phyloP scores from a whole-genome alignment of 106 monocot genomes.

The Allium fistulosum region DNA sequence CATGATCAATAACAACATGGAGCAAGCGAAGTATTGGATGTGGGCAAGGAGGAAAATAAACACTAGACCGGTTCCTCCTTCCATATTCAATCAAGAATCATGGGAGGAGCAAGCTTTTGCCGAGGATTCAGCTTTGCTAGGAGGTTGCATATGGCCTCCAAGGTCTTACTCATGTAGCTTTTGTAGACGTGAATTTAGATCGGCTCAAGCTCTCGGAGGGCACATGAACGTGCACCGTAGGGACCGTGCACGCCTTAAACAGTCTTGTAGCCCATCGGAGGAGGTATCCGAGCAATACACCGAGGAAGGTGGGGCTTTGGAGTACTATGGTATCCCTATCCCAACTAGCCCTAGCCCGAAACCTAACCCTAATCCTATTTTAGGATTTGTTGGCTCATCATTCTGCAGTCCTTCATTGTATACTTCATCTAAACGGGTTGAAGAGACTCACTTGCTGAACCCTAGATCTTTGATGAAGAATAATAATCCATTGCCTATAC shows the following conservation, averaged over 20 bases:
- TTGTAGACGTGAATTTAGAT: conserved; percentile 69
- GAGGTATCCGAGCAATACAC: conserved; percentile 2
- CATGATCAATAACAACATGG: conserved; percentile 26
- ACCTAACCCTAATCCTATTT: conserved; percentile 21
- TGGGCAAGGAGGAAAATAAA: conserved; percentile 25
- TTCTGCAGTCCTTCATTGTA: conserved; percentile 13
- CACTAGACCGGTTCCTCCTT: conserved; percentile 8
- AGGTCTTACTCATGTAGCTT: conserved; percentile 76
- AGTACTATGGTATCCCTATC: neutral
- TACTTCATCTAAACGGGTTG: neutral
- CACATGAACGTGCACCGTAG: conserved; percentile 89
- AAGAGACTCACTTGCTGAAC: neutral
- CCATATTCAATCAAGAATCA: conserved; percentile 15
- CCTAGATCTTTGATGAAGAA: neutral
- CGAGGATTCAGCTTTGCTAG: conserved; percentile 38
- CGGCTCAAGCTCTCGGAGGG: conserved; percentile 76
- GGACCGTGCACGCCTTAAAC: conserved; percentile 66
- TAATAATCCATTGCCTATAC: conserved; percentile 7
- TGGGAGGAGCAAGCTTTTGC: conserved; percentile 75
- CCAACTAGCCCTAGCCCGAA: conserved; percentile 24
- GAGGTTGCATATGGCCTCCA: conserved; percentile 68
- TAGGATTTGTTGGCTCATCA: conserved; percentile 13
- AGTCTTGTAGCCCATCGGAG: conserved; percentile 12
- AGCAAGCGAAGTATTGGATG: conserved; percentile 50
- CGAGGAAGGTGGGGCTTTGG: conserved; percentile 8